phyloP scores from a whole-genome alignment of 2,329 filamentous ascomycete species.

The Madurella fahalii region DNA sequence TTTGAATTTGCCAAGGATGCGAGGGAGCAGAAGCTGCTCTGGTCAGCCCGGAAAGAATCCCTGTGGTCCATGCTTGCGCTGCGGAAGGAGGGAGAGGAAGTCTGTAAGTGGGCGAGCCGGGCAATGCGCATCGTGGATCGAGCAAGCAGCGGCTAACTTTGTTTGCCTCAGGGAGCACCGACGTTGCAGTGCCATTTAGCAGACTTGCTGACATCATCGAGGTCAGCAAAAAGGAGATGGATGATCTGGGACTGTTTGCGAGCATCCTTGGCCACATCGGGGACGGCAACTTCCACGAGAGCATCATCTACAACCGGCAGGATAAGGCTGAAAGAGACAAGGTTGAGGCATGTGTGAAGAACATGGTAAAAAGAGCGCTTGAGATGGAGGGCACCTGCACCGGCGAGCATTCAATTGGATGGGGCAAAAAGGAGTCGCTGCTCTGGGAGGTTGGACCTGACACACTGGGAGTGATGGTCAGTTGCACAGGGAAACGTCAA shows the following conservation, averaged over 20 bases:
- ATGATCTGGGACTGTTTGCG: conserved; percentile 79
- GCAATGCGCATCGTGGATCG: too few relatives aligned
- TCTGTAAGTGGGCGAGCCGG: conserved; percentile 53
- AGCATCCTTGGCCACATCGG: conserved; percentile 87
- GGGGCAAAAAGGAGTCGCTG: conserved; percentile 80
- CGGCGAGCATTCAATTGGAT: conserved; percentile 80
- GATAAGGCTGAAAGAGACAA: conserved; percentile 66
- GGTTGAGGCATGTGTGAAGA: conserved; percentile 76
- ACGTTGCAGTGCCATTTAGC: conserved; percentile 78
- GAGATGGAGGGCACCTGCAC: conserved; percentile 95
- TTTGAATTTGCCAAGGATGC: conserved; percentile 75
- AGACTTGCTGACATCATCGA: conserved; percentile 71
- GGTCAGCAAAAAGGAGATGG: conserved; percentile 83
- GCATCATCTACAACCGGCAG: conserved; percentile 78
- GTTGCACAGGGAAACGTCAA: conserved; percentile 4
- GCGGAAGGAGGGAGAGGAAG: conserved; percentile 61
- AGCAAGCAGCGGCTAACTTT: background rate
- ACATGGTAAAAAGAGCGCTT: conserved; percentile 85
- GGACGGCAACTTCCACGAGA: conserved; percentile 92
- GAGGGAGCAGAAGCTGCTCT: conserved; percentile 69
- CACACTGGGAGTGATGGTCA: conserved; percentile 73
- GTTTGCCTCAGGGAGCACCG: conserved; percentile 60
- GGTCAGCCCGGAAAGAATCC: conserved; percentile 77
- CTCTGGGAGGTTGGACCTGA: conserved; percentile 74
- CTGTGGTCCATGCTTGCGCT: conserved; percentile 80